Percentiles rank a stretch among this genome's conserved stretches.
Conservation (phyloP, 306 rosid species). For the Prunus campanulata region DNA sequence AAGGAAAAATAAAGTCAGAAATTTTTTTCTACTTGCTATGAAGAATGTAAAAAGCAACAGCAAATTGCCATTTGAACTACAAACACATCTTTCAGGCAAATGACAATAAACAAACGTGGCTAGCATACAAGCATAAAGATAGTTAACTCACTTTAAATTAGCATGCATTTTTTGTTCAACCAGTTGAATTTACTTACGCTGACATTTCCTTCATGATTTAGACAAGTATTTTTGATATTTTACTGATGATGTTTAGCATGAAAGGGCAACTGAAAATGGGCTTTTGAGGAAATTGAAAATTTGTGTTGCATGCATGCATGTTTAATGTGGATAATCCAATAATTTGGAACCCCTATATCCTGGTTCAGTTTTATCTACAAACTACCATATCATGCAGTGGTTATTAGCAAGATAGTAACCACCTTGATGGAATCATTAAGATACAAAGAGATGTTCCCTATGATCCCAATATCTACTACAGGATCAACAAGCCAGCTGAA, state of each 20-base stretch:
- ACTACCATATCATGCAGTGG: not conserved
- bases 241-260: not conserved
- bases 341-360: not conserved
- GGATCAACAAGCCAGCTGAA: not conserved
- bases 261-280: not conserved
- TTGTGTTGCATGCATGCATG: not conserved
- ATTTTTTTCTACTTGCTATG: constrained; percentile 15
- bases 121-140: not conserved
- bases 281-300: not conserved
- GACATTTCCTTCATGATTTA: not conserved
- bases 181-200: not conserved
- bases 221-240: not conserved
- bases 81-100: constrained; percentile 6
- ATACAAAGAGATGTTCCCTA: not conserved
- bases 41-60: constrained; percentile 16
- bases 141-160: not conserved
- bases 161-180: constrained; percentile 8
- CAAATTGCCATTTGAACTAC: constrained; percentile 22
- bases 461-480: not conserved
- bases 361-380: constrained; percentile 1
- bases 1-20: constrained; percentile 21
- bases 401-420: not conserved
- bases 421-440: not conserved
- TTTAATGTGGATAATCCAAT: not conserved
- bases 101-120: not conserved